Evolutionary conservation across 169 alveolate species (phyloP).

Genomic region (Cytauxzoon felis): DNA sequence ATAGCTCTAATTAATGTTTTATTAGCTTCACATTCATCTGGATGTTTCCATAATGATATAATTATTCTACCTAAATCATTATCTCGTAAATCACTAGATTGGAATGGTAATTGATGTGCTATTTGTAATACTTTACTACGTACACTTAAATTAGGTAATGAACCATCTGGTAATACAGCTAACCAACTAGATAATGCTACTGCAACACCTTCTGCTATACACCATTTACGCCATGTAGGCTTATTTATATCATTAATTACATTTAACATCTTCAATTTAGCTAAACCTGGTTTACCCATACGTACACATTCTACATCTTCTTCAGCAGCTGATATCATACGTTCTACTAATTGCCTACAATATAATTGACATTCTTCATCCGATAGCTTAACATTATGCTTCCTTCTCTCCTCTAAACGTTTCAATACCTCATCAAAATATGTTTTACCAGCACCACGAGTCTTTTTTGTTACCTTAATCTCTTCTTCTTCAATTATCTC

Average conservation of each 20-base stretch:
- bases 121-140: conserved; percentile 74
- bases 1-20: conserved; percentile 71
- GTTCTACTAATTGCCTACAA: conserved; percentile 52
- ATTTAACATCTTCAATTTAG: conserved; percentile 75
- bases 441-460: conserved; percentile 40
- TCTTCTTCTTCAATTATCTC: conserved; percentile 43
- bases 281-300: conserved; percentile 77
- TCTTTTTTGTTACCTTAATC: conserved; percentile 17
- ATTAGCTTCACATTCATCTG: conserved; percentile 76
- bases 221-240: conserved; percentile 78
- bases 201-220: conserved; percentile 77
- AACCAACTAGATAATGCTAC: conserved; percentile 79
- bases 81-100: conserved; percentile 73
- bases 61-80: conserved; percentile 76
- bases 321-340: conserved; percentile 67
- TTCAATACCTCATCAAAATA: conserved; percentile 61
- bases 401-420: conserved; percentile 60
- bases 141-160: conserved; percentile 77
- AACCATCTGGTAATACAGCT: conserved; percentile 73
- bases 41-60: conserved; percentile 78
- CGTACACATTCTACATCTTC: conserved; percentile 66
- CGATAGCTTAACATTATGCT: conserved; percentile 34
- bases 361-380: conserved; percentile 56
- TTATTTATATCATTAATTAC: conserved; percentile 71
- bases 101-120: conserved; percentile 71